Evolutionary conservation across 2,329 filamentous ascomycete genomes (phyloP).

Genomic region (Arthrinium phaeospermum): DNA sequence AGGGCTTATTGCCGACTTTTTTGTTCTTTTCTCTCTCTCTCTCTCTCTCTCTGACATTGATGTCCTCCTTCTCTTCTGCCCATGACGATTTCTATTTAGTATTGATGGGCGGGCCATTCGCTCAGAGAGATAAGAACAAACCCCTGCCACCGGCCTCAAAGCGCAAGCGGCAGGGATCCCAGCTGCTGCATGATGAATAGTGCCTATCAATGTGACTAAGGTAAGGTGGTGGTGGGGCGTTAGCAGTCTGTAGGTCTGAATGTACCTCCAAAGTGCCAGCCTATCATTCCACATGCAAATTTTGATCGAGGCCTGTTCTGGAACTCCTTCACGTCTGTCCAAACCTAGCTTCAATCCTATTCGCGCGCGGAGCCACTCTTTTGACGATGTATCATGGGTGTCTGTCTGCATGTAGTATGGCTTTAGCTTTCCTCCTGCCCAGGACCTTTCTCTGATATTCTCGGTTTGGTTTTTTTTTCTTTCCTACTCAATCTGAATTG

Average conservation of each 20-base stretch:
- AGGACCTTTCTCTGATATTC: background rate
- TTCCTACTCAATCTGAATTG: background rate
- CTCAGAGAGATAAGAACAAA: background rate
- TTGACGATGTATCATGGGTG: background rate
- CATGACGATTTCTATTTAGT: background rate
- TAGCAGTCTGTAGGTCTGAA: no score
- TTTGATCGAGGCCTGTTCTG: background rate
- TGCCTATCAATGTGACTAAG: no score
- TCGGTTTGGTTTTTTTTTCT: background rate
- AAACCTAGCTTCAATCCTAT: constrained; percentile 13
- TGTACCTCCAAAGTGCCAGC: background rate
- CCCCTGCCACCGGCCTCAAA: background rate
- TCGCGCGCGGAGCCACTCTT: constrained; percentile 7
- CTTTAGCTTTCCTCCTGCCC: background rate
- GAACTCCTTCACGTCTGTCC: constrained; percentile 1
- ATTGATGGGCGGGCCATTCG: background rate
- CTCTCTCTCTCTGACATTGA: no score
- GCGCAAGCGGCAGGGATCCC: background rate
- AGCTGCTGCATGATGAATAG: background rate
- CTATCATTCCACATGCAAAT: constrained; percentile 16
- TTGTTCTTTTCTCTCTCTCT: background rate
- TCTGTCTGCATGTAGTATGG: background rate
- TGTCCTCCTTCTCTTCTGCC: background rate
- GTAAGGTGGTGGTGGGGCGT: no score
- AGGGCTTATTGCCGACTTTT: background rate